phyloP scores from a whole-genome alignment of 1,284 basidiomycete genomes.

The Boletellus dicymbophilus region DNA sequence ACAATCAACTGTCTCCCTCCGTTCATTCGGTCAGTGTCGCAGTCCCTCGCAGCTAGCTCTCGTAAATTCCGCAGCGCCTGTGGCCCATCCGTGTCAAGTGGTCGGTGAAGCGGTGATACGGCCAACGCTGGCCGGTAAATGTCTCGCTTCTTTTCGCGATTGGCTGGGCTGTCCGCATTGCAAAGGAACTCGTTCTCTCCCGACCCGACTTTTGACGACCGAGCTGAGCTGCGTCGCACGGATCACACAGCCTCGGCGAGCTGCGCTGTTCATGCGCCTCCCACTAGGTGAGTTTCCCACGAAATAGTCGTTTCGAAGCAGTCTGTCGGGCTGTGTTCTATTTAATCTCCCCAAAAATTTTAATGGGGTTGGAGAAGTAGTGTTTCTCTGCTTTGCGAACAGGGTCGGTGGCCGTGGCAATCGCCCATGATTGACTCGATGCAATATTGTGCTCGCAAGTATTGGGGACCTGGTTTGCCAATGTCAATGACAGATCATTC shows the following conservation, averaged over 20 bases:
- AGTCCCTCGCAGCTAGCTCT: no score
- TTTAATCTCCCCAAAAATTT: no score
- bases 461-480: no score
- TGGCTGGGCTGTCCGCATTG: conserved; percentile 1
- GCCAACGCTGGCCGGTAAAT: not conserved
- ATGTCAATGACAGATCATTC: no score
- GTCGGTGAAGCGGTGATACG: no score
- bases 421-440: not conserved
- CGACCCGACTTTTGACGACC: not conserved
- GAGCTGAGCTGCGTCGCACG: no score
- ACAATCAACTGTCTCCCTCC: no score
- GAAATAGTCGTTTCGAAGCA: not conserved
- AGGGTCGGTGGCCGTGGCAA: not conserved
- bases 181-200: not conserved
- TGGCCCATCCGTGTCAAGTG: no score
- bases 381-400: not conserved
- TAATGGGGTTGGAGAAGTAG: not conserved
- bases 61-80: not conserved
- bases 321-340: not conserved
- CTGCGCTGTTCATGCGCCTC: conserved; percentile 4
- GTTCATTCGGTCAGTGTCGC: no score
- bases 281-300: conserved; percentile 1
- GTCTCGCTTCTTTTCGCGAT: no score
- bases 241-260: no score
- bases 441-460: no score